Base-by-base conservation (phyloP, 176 grass and related monocot species). In the Neostapfia colusana region DNA sequence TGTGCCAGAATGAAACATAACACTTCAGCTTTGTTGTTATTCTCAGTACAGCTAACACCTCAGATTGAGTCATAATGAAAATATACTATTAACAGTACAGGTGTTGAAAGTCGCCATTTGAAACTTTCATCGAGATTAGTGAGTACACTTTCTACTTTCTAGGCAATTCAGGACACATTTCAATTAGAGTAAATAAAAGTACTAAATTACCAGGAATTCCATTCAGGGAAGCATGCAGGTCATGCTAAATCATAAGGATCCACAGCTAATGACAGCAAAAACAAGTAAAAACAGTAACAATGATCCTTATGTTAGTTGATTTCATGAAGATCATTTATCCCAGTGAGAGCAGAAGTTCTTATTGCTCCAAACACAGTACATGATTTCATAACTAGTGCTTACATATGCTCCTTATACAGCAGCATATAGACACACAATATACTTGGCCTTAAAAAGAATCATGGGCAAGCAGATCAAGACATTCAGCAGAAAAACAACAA, bases 401-500 rank as follows among this genome's bases (percentile, higher is more conserved):
- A 63, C 10, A 49, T 13, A 41, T 14, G 51, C 56, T 37, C 8
- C 20, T n/a, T 14, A 28, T 5, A 17, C 15, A 65, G 15, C 67
- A 65, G 42, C 6, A 28, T 40, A 21, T 62, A 50, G 4, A 40
- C n/a, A 39, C 2, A 28, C 12, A 4, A 46, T 67, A 41, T n/a
- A 59, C 39, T 10, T 17, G 65, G 10, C 31, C 28, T 40, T 31
- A 45, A 26, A 79, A 73, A 46, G 26, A 55, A 74, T 1, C 10
- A 41, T 18, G 20, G 69, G 45, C 17, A 7, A 23, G 35, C 15
- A 77, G 48, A 77, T 70, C 55, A 78, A 64, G 35, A 24, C 24
- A 16, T 26, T 1, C 13, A 31, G 24, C 16, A n/a, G 14, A n/a
- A 53, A 74, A 70, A 16, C 4, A 70, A 17, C n/a, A n/a, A 65